A percentile compares a stretch with the other conserved stretches of the same genome.
These are phyloP conservation scores for Amoebophrya sp. DNA, from an alignment of 169 alveolate species.

Conservation along the genomic window DNA sequence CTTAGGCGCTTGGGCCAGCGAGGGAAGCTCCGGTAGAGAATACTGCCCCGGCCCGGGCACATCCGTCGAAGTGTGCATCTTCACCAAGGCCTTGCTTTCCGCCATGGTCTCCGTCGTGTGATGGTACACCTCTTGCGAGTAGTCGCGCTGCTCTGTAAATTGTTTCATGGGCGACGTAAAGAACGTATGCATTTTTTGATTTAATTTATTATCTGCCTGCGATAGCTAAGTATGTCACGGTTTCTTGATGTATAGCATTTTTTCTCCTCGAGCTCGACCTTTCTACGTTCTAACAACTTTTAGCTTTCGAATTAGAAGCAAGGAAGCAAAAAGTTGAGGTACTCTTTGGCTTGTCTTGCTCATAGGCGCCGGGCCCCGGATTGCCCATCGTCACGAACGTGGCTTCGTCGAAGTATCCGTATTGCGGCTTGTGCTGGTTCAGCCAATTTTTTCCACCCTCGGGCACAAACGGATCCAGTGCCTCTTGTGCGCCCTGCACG, in stretches of 20 bases:
- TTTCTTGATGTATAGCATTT: too few relatives aligned
- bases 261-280: too few relatives aligned
- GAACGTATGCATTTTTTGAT: too few relatives aligned
- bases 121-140: background rate
- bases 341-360: too few relatives aligned
- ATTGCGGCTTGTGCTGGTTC: background rate
- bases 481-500: background rate
- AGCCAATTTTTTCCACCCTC: background rate
- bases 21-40: background rate
- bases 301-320: too few relatives aligned
- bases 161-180: too few relatives aligned
- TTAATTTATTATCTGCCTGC: too few relatives aligned
- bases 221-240: too few relatives aligned
- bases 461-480: background rate
- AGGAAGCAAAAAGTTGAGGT: too few relatives aligned
- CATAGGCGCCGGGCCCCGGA: background rate
- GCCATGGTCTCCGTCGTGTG: background rate
- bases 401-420: background rate
- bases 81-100: background rate
- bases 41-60: background rate
- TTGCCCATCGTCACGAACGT: background rate
- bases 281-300: too few relatives aligned
- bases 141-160: background rate
- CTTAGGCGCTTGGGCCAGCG: background rate
- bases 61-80: background rate